Conservation (phyloP, 345 rosid species). For the Salix udensis region DNA sequence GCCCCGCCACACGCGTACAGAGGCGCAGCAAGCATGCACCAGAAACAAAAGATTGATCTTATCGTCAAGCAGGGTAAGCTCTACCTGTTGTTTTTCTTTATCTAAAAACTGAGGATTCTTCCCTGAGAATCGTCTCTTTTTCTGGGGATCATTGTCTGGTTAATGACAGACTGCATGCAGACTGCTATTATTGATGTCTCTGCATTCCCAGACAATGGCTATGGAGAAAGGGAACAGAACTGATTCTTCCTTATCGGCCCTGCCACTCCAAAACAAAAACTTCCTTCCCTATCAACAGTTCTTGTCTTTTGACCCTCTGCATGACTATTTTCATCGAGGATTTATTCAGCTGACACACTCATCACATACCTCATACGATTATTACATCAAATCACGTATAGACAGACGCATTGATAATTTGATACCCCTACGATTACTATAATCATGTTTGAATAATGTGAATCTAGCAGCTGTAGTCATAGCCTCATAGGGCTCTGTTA, state of each 20-base stretch:
- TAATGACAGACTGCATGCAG: too few relatives aligned
- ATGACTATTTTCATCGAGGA: slow-evolving; percentile 26
- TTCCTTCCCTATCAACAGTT: slow-evolving; percentile 18
- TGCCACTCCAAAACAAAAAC: slow-evolving; percentile 37
- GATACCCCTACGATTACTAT: neutral
- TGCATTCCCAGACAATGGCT: slow-evolving; percentile 25
- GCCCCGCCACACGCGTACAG: neutral
- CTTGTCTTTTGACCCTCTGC: slow-evolving; percentile 18
- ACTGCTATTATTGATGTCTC: slow-evolving; percentile 18
- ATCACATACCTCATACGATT: neutral
- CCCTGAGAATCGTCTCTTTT: slow-evolving; percentile 21
- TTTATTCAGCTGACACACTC: neutral
- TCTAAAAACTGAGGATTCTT: slow-evolving; percentile 12
- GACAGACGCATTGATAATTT: neutral
- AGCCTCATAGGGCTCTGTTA: neutral
- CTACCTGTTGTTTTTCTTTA: neutral
- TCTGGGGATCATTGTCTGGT: slow-evolving; percentile 19
- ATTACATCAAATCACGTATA: neutral
- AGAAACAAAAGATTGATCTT: slow-evolving; percentile 13
- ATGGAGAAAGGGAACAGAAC: slow-evolving; percentile 25
- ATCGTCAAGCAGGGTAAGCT: slow-evolving; percentile 15
- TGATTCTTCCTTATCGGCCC: slow-evolving; percentile 43
- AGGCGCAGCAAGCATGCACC: neutral
- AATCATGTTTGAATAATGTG: neutral
- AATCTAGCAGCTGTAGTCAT: neutral